A percentile compares a stretch with the other conserved stretches of the same genome.
phyloP scores from a whole-genome alignment of 2,329 filamentous ascomycete genomes.

The Stenocarpella maydis region DNA sequence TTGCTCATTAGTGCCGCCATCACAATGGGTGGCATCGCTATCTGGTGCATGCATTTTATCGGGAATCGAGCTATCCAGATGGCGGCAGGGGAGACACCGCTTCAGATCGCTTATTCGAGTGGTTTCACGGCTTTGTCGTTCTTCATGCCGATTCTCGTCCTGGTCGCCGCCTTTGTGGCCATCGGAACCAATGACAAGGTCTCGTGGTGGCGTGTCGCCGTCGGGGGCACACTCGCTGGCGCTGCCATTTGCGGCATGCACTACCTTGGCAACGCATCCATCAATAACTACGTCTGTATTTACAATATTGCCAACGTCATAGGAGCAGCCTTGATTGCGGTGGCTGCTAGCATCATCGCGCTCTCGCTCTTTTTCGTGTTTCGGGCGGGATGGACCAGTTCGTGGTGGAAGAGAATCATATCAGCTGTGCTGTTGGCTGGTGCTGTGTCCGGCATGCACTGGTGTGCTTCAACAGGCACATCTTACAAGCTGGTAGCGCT shows the following conservation, averaged over 20 bases:
- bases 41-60: constrained; percentile 85
- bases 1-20: constrained; percentile 71
- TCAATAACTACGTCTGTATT: constrained; percentile 75
- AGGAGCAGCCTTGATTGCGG: constrained; percentile 75
- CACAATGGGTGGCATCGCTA: constrained; percentile 77
- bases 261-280: constrained; percentile 85
- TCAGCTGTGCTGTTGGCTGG: constrained; percentile 74
- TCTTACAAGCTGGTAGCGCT: constrained; percentile 65
- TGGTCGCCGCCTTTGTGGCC: constrained; percentile 75
- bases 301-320: constrained; percentile 69
- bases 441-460: constrained; percentile 88
- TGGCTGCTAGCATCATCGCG: constrained; percentile 74
- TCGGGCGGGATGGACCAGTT: constrained; percentile 78
- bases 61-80: constrained; percentile 82
- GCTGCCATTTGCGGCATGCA: constrained; percentile 85
- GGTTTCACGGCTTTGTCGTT: constrained; percentile 80
- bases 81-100: constrained; percentile 63
- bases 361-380: constrained; percentile 81
- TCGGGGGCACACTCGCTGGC: constrained; percentile 75
- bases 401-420: constrained; percentile 76
- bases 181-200: constrained; percentile 67
- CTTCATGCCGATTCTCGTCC: constrained; percentile 79
- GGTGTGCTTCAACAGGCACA: constrained; percentile 79
- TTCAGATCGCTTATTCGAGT: constrained; percentile 78
- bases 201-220: constrained; percentile 64